Conservation (phyloP, 208 protist genomes). For the Lotmaria passim region DNA sequence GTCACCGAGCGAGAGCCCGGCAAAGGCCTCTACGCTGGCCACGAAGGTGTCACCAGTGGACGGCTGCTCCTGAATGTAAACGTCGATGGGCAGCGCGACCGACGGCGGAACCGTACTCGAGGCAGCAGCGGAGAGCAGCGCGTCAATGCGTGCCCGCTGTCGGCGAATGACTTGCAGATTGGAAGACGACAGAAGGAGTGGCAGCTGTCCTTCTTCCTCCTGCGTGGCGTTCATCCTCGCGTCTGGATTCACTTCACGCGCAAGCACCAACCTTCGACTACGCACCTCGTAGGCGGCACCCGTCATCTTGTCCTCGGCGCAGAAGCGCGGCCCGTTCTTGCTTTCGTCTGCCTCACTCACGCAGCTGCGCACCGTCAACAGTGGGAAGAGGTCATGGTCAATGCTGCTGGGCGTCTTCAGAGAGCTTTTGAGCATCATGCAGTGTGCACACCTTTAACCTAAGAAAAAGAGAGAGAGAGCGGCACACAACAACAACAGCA, state of each 20-base stretch:
- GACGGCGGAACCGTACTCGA: slow-evolving; percentile 29
- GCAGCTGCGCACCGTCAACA: slow-evolving; percentile 69
- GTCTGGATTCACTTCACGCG: background rate
- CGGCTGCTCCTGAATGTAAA: slow-evolving; percentile 66
- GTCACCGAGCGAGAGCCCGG: slow-evolving; percentile 79
- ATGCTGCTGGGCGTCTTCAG: slow-evolving; percentile 40
- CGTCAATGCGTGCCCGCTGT: slow-evolving; percentile 60
- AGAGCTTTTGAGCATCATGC: slow-evolving; percentile 48
- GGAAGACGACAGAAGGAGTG: slow-evolving; percentile 4
- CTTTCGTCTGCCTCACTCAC: slow-evolving; percentile 79
- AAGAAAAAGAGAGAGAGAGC: background rate
- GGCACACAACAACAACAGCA: background rate
- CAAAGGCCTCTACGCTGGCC: slow-evolving; percentile 68
- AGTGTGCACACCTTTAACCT: background rate
- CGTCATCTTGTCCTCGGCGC: slow-evolving; percentile 72
- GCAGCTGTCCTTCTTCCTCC: background rate
- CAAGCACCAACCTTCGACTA: slow-evolving; percentile 32
- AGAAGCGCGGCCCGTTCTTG: slow-evolving; percentile 77
- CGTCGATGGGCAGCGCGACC: slow-evolving; percentile 68
- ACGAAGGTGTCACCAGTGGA: slow-evolving; percentile 58
- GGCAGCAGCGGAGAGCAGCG: slow-evolving; percentile 45
- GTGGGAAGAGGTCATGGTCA: slow-evolving; percentile 69
- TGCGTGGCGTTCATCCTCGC: background rate
- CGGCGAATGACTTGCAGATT: slow-evolving; percentile 8
- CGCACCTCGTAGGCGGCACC: slow-evolving; percentile 78